phyloP scores from a whole-genome alignment of 2,329 filamentous ascomycete species.

The Neobulgaria alba region DNA sequence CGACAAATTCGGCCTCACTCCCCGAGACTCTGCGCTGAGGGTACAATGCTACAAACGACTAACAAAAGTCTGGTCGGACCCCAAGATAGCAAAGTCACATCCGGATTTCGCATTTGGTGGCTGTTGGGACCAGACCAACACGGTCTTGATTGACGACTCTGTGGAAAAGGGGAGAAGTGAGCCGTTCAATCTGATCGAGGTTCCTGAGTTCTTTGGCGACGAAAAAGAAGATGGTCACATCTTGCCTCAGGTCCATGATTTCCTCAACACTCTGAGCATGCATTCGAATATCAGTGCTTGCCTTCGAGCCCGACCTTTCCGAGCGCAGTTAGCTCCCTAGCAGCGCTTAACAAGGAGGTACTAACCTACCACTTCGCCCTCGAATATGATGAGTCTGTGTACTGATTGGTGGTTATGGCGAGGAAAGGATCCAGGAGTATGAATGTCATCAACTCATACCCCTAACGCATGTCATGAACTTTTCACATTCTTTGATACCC shows the following conservation, averaged over 20 bases:
- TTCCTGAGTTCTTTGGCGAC: constrained; percentile 65
- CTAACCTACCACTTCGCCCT: no score
- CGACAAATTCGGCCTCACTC: constrained; percentile 61
- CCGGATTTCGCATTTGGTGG: constrained; percentile 34
- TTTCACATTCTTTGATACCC: neutral
- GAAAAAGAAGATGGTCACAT: constrained; percentile 34
- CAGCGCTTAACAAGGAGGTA: no score
- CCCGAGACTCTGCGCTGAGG: constrained; percentile 55
- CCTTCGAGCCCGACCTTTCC: constrained; percentile 45
- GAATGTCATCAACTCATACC: no score
- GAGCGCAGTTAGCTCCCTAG: no score
- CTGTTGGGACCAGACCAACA: constrained; percentile 75
- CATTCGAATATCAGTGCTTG: constrained; percentile 55
- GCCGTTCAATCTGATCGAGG: constrained; percentile 71
- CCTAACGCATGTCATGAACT: neutral
- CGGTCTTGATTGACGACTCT: constrained; percentile 82
- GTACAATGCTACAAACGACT: constrained; percentile 90
- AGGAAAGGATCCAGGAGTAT: no score
- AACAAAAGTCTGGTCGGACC: constrained; percentile 57
- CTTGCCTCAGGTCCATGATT: constrained; percentile 52
- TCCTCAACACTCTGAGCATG: constrained; percentile 45
- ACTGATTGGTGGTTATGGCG: no score
- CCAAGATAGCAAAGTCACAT: constrained; percentile 35
- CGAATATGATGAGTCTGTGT: no score
- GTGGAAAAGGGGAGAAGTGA: constrained; percentile 71